These are phyloP conservation scores for Trichophyton verrucosum DNA, from an alignment of 2,329 filamentous ascomycete genomes.

Conservation along the genomic window DNA sequence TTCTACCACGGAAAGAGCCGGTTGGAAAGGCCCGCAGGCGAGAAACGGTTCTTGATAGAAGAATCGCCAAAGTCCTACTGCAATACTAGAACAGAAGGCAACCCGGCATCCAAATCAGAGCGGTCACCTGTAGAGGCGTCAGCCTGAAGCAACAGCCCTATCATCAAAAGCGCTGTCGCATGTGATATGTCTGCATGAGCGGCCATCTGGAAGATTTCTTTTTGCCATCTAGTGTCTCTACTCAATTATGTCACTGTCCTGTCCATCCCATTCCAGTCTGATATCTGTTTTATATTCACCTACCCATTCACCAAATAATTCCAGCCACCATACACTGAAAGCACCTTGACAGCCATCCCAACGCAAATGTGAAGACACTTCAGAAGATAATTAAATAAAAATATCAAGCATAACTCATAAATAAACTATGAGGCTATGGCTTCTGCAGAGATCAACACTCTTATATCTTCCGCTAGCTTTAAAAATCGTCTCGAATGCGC, in stretches of 20 bases:
- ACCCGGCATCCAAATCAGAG: not conserved
- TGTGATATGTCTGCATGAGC: not conserved
- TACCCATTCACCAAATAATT: not conserved
- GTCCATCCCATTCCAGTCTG: not conserved
- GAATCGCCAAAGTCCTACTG: conserved; percentile 24
- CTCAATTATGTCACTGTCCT: not conserved
- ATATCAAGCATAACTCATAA: not conserved
- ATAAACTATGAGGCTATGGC: not conserved
- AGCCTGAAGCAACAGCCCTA: not conserved
- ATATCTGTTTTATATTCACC: not conserved
- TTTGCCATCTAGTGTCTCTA: not conserved
- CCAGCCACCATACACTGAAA: not conserved
- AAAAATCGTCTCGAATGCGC: too few relatives aligned
- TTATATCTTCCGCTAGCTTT: not conserved
- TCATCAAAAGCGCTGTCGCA: not conserved
- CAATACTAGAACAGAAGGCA: not conserved
- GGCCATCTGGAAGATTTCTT: not conserved
- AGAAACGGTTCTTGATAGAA: conserved; percentile 30
- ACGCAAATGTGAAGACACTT: not conserved
- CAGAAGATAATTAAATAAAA: not conserved
- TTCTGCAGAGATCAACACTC: not conserved
- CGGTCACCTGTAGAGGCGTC: not conserved
- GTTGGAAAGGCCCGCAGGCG: conserved; percentile 28
- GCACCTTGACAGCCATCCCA: not conserved
- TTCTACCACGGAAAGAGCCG: conserved; percentile 37